Conservation (phyloP, 345 rosid genomes). For the Camelina hispida region DNA sequence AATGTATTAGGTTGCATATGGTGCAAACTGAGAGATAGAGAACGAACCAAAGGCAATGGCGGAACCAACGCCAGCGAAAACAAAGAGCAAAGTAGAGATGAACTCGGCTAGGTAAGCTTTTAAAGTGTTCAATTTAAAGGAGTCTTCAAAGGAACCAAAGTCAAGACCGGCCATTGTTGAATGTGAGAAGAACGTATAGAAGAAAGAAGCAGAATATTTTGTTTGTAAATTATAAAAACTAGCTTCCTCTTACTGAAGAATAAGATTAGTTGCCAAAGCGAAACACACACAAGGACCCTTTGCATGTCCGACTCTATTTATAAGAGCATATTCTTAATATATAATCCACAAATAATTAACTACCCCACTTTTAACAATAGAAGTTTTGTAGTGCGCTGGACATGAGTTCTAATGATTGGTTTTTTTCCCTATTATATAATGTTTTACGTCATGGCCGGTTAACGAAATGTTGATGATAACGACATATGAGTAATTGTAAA, state of each 20-base stretch:
- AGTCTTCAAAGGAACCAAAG: slow-evolving; percentile 72
- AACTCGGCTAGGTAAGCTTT: slow-evolving; percentile 91
- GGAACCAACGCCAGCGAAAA: slow-evolving; percentile 89
- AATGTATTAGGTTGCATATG: neutral
- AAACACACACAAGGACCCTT: slow-evolving; percentile 12
- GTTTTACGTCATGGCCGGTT: slow-evolving; percentile 31
- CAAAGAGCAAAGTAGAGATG: slow-evolving; percentile 91
- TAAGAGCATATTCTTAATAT: slow-evolving; percentile 18
- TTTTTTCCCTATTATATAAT: neutral
- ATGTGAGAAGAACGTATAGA: neutral
- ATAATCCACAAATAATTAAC: neutral
- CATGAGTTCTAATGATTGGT: slow-evolving; percentile 34
- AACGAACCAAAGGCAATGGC: slow-evolving; percentile 77
- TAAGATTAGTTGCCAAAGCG: neutral
- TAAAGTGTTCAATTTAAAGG: slow-evolving; percentile 66
- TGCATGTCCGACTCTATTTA: slow-evolving; percentile 26
- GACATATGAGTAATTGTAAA: slow-evolving; percentile 33
- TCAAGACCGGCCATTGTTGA: slow-evolving; percentile 53
- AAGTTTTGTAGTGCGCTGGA: slow-evolving; percentile 22
- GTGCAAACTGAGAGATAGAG: slow-evolving; percentile 22
- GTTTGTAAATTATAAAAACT: too few species aligned
- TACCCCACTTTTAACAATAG: slow-evolving; percentile 11
- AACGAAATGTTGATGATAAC: slow-evolving; percentile 17
- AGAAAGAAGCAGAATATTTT: neutral
- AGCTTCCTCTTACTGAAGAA: neutral